A percentile compares a stretch with the other conserved stretches of the same genome.
Conservation (phyloP, 2,329 filamentous ascomycete genomes). For the Scytalidium sp. region DNA sequence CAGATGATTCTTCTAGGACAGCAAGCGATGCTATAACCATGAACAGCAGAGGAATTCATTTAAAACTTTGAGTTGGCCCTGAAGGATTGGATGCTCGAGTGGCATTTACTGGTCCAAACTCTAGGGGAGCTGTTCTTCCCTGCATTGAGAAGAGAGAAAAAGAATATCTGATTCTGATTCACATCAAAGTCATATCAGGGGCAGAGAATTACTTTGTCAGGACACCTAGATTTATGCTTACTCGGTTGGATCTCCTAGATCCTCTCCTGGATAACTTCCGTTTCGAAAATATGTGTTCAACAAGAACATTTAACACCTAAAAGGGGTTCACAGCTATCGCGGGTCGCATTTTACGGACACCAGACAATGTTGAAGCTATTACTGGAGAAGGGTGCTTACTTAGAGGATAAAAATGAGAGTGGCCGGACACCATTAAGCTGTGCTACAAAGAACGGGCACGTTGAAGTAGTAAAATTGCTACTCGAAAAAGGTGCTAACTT, state of each 20-base stretch:
- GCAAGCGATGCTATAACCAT: constrained; percentile 2
- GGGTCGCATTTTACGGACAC: too few species aligned
- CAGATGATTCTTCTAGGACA: not conserved
- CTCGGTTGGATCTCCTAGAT: too few species aligned
- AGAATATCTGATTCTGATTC: constrained; percentile 5
- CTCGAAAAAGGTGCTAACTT: too few species aligned
- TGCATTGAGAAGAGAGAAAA: constrained; percentile 5
- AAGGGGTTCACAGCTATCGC: too few species aligned
- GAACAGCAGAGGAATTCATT: constrained; percentile 7
- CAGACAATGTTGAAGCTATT: constrained; percentile 1
- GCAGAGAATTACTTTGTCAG: constrained; percentile 6
- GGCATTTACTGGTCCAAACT: too few species aligned
- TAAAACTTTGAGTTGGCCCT: constrained; percentile 1
- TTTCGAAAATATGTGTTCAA: too few species aligned
- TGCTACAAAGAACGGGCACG: not conserved
- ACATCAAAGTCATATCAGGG: constrained; percentile 4
- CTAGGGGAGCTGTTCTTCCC: constrained; percentile 8
- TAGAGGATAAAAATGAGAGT: not conserved
- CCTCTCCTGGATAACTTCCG: too few species aligned
- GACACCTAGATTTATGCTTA: too few species aligned
- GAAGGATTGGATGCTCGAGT: not conserved
- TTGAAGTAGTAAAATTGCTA: not conserved
- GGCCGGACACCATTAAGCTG: not conserved
- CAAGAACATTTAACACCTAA: too few species aligned
- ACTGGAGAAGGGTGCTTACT: not conserved